A percentile compares a stretch with the other conserved stretches of the same genome.
phyloP scores from a whole-genome alignment of 164 flowering plant genomes.

The Saururus chinensis region DNA sequence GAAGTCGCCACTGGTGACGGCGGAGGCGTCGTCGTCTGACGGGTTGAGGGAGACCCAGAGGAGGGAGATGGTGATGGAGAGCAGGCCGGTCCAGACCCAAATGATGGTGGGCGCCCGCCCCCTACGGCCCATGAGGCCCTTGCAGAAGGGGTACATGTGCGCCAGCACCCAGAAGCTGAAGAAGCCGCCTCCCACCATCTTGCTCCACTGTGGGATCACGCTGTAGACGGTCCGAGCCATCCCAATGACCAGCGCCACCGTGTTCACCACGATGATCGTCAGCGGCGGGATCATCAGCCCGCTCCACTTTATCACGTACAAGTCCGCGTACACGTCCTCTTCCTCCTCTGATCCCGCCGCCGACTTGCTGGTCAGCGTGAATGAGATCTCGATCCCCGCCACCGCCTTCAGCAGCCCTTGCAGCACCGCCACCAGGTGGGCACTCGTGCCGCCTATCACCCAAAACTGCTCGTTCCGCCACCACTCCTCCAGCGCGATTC shows the following conservation, averaged over 20 bases:
- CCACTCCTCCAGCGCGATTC: slow-evolving; percentile 61
- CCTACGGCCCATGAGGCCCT: slow-evolving; percentile 60
- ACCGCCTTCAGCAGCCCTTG: slow-evolving; percentile 67
- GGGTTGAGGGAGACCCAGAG: slow-evolving; percentile 55
- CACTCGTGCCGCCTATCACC: slow-evolving; percentile 72
- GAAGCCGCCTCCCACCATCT: slow-evolving; percentile 44
- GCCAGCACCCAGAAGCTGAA: slow-evolving; percentile 71
- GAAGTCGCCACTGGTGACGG: too few species aligned
- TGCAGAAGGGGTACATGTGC: slow-evolving; percentile 56
- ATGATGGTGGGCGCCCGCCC: slow-evolving; percentile 52
- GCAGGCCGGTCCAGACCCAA: slow-evolving; percentile 50
- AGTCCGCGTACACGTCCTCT: slow-evolving; percentile 55
- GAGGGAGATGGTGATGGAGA: slow-evolving; percentile 49
- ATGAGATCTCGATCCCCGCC: slow-evolving; percentile 69
- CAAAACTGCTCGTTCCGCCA: slow-evolving; percentile 84
- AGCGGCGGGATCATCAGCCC: slow-evolving; percentile 55
- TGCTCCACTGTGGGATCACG: slow-evolving; percentile 51
- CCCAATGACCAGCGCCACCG: slow-evolving; percentile 45
- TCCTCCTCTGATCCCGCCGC: slow-evolving; percentile 43
- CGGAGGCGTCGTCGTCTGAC: slow-evolving; percentile 15
- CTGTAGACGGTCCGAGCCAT: slow-evolving; percentile 50
- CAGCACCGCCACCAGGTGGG: slow-evolving; percentile 61
- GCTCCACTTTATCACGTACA: slow-evolving; percentile 62
- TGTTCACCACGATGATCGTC: slow-evolving; percentile 42
- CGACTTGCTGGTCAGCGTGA: slow-evolving; percentile 58